Percentiles rank a stretch among this genome's conserved stretches.
Evolutionary conservation across 768 basidiomycete species (phyloP).

Genomic region (Pulveroboletus sp.): DNA sequence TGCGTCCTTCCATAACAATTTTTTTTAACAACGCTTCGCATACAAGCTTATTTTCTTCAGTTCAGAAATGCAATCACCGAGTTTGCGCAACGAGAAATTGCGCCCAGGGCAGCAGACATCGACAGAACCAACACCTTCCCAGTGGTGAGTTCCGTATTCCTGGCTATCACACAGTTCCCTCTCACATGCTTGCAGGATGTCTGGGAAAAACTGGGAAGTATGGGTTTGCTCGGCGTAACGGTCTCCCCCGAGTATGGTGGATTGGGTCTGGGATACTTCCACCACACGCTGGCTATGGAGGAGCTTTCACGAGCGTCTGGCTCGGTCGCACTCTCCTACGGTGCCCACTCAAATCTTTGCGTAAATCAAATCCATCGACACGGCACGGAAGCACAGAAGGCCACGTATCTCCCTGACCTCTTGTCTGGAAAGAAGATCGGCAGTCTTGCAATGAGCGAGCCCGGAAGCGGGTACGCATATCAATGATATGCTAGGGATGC

Average conservation of each 20-base stretch:
- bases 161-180: neutral
- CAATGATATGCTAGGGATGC: neutral
- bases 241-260: constrained; percentile 81
- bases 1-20: constrained; percentile 29
- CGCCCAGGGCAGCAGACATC: constrained; percentile 81
- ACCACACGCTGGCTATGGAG: constrained; percentile 94
- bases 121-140: constrained; percentile 87
- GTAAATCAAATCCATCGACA: constrained; percentile 84
- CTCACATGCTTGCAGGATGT: constrained; percentile 53
- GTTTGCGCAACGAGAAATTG: constrained; percentile 82
- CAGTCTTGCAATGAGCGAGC: constrained; percentile 92
- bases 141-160: constrained; percentile 40
- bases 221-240: constrained; percentile 91
- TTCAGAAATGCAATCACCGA: constrained; percentile 76
- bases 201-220: constrained; percentile 85
- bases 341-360: constrained; percentile 89
- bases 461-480: constrained; percentile 60
- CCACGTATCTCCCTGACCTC: constrained; percentile 76
- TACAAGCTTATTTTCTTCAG: constrained; percentile 36
- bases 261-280: constrained; percentile 77
- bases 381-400: constrained; percentile 80
- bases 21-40: neutral
- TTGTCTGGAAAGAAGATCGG: constrained; percentile 82
- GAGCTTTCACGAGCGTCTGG: constrained; percentile 88
- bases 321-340: constrained; percentile 89